phyloP scores from a whole-genome alignment of 352 stramenopile species.

The Phytophthora hybrid region DNA sequence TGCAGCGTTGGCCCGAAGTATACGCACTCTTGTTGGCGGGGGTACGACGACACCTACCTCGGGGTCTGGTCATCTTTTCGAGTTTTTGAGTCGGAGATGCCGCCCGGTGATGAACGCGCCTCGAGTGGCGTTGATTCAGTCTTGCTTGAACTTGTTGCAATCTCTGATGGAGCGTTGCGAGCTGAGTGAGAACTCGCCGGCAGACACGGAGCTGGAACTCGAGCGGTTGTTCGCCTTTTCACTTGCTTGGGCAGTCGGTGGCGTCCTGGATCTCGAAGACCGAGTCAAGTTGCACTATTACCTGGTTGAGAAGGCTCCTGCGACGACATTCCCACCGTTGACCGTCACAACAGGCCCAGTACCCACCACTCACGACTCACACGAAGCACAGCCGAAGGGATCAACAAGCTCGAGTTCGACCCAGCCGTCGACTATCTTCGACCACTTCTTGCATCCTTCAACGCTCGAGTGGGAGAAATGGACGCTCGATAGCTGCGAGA shows the following conservation, averaged over 20 bases:
- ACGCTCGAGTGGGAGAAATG: conserved; percentile 93
- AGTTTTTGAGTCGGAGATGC: conserved; percentile 70
- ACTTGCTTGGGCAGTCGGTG: conserved; percentile 85
- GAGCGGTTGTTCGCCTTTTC: conserved; percentile 89
- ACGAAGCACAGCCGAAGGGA: conserved; percentile 7
- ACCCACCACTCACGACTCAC: conserved; percentile 5
- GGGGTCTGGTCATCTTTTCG: conserved; percentile 68
- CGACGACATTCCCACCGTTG: conserved; percentile 39
- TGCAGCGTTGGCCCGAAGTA: conserved; percentile 51
- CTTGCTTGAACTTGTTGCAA: conserved; percentile 68
- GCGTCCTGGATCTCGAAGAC: conserved; percentile 87
- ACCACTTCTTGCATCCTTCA: conserved; percentile 90
- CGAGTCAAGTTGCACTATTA: conserved; percentile 77
- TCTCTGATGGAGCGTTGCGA: conserved; percentile 65
- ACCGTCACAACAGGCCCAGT: conserved; percentile 1
- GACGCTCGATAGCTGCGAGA: conserved; percentile 53
- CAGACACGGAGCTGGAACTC: conserved; percentile 73
- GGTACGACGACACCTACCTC: conserved; percentile 8
- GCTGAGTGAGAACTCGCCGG: conserved; percentile 54
- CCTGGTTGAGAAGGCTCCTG: conserved; percentile 49
- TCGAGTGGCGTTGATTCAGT: conserved; percentile 84
- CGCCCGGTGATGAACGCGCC: conserved; percentile 73
- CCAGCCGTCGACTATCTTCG: conserved; percentile 82
- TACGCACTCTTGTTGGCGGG: conserved; percentile 62
- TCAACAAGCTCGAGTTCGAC: conserved; percentile 2